Conservation (phyloP, 2,329 filamentous ascomycete species). For the Curvularia verruculosa region DNA sequence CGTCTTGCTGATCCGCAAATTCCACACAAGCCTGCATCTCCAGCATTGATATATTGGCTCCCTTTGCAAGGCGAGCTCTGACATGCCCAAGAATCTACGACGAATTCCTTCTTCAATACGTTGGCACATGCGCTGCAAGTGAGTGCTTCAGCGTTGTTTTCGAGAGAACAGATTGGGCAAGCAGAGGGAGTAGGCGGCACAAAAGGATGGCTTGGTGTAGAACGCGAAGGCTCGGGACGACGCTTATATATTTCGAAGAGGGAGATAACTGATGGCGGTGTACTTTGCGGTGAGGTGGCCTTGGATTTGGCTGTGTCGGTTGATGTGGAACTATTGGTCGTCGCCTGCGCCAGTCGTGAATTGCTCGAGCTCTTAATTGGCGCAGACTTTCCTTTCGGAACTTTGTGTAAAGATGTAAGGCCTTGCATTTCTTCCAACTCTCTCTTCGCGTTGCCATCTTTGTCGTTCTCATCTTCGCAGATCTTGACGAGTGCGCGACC, state of each 20-base stretch:
- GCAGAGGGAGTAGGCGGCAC: not conserved
- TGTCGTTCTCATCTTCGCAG: slow-evolving; percentile 70
- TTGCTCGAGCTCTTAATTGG: not conserved
- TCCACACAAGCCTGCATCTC: slow-evolving; percentile 72
- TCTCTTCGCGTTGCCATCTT: slow-evolving; percentile 48
- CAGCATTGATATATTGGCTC: slow-evolving; percentile 69
- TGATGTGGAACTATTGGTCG: not conserved
- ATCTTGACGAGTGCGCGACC: slow-evolving; percentile 72
- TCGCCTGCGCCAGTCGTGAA: not conserved
- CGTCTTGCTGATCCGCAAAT: slow-evolving; percentile 61
- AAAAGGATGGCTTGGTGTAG: not conserved
- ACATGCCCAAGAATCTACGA: slow-evolving; percentile 70
- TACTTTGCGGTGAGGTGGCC: not conserved
- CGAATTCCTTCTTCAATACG: slow-evolving; percentile 64
- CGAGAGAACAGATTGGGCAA: slow-evolving; percentile 72
- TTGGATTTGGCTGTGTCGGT: not conserved
- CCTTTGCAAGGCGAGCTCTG: slow-evolving; percentile 60
- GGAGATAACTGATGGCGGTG: not conserved
- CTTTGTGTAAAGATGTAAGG: slow-evolving; percentile 36
- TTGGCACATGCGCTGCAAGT: slow-evolving; percentile 74
- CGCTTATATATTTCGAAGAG: not conserved
- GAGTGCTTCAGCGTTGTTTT: slow-evolving; percentile 60
- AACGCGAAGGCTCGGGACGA: not conserved
- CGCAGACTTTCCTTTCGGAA: not conserved
- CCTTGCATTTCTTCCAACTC: slow-evolving; percentile 72